Percentiles rank a stretch among this genome's conserved stretches.
Evolutionary conservation across 768 basidiomycete genomes (phyloP).

Genomic region (Mycena haematopus): DNA sequence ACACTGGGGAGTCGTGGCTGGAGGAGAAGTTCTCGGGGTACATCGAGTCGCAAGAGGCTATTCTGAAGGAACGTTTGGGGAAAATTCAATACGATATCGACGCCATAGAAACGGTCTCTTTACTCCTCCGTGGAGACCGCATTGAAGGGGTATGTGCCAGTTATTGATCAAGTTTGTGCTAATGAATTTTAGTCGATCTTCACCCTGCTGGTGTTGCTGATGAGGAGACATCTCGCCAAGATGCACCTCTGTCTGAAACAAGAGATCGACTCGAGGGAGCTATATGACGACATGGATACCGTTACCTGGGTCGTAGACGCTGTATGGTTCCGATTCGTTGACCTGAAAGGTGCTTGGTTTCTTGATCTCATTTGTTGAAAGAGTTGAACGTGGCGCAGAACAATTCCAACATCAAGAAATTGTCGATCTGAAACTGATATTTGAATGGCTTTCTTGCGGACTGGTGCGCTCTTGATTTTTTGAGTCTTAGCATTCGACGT

Average conservation of each 20-base stretch:
- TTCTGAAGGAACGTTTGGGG: not conserved
- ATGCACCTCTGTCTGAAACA: slow-evolving; percentile 18
- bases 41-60: not conserved
- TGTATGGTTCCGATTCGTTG: not conserved
- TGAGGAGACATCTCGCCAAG: slow-evolving; percentile 15
- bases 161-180: not conserved
- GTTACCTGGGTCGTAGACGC: slow-evolving; percentile 5
- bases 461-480: not conserved
- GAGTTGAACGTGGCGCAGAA: not conserved
- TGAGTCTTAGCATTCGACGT: not conserved
- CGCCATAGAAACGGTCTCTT: not conserved
- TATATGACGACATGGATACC: not conserved
- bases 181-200: slow-evolving; percentile 11
- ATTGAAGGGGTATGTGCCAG: not conserved
- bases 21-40: not conserved
- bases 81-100: not conserved
- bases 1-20: not conserved
- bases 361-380: not conserved
- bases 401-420: slow-evolving; percentile 13
- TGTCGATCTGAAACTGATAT: slow-evolving; percentile 10
- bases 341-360: slow-evolving; percentile 4
- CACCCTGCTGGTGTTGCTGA: slow-evolving; percentile 1
- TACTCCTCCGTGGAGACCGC: not conserved
- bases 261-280: slow-evolving; percentile 4
- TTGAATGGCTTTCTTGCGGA: slow-evolving; percentile 21